Evolutionary conservation across 2,329 filamentous ascomycete species (phyloP).

Genomic region (Paramyrothecium sp.): DNA sequence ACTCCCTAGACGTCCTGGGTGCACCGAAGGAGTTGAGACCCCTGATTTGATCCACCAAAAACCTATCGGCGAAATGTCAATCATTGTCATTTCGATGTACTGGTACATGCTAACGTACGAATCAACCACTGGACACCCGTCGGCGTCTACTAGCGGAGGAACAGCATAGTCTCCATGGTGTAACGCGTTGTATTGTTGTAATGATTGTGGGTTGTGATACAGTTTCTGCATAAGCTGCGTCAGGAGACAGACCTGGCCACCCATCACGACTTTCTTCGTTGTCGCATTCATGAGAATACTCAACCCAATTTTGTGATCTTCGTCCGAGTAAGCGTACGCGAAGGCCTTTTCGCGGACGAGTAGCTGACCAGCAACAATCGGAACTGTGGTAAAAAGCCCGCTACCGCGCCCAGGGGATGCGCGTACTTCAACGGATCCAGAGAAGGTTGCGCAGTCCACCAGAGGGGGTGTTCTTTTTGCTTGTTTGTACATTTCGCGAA

Average conservation of each 20-base stretch:
- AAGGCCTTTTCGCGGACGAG: slow-evolving; percentile 58
- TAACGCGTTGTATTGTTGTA: slow-evolving; percentile 31
- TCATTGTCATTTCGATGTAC: not conserved
- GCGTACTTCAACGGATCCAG: slow-evolving; percentile 37
- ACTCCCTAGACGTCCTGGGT: slow-evolving; percentile 17
- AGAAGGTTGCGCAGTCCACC: slow-evolving; percentile 47
- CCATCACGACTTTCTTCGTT: slow-evolving; percentile 27
- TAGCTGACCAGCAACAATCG: slow-evolving; percentile 47
- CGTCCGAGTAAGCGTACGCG: slow-evolving; percentile 31
- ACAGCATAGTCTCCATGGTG: slow-evolving; percentile 38
- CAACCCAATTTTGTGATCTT: slow-evolving; percentile 5
- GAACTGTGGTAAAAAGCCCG: slow-evolving; percentile 48
- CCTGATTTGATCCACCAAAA: slow-evolving; percentile 42
- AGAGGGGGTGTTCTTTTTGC: slow-evolving; percentile 33
- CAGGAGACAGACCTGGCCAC: slow-evolving; percentile 40
- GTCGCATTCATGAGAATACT: slow-evolving; percentile 35
- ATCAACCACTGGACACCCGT: slow-evolving; percentile 42
- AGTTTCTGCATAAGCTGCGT: slow-evolving; percentile 42
- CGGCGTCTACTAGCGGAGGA: slow-evolving; percentile 19
- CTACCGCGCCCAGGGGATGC: slow-evolving; percentile 38
- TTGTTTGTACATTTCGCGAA: slow-evolving; percentile 32
- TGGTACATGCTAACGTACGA: slow-evolving; percentile 31
- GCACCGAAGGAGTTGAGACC: slow-evolving; percentile 41
- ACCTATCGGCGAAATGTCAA: slow-evolving; percentile 24
- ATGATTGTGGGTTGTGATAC: slow-evolving; percentile 33